Conservation (phyloP, 345 rosid species). For the Syzygium aqueum region DNA sequence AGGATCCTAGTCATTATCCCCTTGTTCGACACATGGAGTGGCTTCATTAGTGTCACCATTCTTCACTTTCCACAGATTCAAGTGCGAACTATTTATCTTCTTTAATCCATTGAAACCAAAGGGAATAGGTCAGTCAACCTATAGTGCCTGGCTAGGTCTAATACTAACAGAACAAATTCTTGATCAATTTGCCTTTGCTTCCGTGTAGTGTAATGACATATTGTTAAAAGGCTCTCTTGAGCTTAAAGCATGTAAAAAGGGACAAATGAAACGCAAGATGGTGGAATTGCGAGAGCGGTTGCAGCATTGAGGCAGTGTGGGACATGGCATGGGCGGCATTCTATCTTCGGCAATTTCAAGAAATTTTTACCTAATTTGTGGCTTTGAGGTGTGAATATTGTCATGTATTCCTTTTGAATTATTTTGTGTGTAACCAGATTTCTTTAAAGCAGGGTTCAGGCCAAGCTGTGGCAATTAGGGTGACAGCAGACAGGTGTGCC, state of each 20-base stretch:
- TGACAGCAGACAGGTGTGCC: conserved; percentile 93
- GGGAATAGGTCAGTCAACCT: not conserved
- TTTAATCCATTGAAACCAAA: not conserved
- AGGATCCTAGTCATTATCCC: not conserved
- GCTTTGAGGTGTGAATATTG: not conserved
- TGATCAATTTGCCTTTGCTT: not conserved
- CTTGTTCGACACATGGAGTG: not conserved
- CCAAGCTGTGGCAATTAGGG: conserved; percentile 93
- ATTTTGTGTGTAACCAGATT: not conserved
- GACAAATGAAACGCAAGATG: not conserved
- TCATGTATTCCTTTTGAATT: not conserved
- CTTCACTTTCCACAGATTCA: not conserved
- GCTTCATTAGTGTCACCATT: not conserved
- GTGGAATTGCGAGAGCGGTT: not conserved
- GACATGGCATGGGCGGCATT: not conserved
- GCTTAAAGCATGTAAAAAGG: not conserved
- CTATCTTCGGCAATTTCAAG: not conserved
- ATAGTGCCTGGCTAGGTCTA: not conserved
- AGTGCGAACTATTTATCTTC: not conserved
- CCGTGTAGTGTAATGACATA: not conserved
- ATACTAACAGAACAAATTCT: not conserved
- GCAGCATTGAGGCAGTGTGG: not conserved
- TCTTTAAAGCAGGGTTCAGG: conserved; percentile 65
- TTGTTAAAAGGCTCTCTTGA: not conserved
- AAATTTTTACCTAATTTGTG: not conserved